Evolutionary conservation across 2,329 filamentous ascomycete species (phyloP).

Genomic region (Cladosporium velox): DNA sequence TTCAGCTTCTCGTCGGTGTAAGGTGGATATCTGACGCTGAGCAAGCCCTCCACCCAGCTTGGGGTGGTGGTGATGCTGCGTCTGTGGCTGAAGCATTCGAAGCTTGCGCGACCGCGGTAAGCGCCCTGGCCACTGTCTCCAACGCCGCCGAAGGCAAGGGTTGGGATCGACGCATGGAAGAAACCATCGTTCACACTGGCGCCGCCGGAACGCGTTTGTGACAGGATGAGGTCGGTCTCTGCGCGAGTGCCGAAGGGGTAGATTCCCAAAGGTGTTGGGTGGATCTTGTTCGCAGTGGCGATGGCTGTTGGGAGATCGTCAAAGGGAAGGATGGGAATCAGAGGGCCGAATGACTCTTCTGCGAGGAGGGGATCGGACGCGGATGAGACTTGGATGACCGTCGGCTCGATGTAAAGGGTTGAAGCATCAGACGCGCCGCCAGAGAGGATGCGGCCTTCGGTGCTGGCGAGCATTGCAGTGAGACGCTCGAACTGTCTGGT

Average conservation of each 20-base stretch:
- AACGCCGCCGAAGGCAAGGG: conserved; percentile 79
- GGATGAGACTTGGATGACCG: conserved; percentile 80
- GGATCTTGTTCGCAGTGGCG: conserved; percentile 73
- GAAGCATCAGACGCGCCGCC: conserved; percentile 81
- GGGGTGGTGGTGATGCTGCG: conserved; percentile 64
- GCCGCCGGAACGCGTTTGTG: conserved; percentile 53
- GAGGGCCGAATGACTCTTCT: conserved; percentile 90
- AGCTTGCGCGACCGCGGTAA: conserved; percentile 76
- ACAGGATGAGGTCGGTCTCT: conserved; percentile 68
- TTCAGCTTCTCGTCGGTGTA: conserved; percentile 57
- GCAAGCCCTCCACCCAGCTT: conserved; percentile 65
- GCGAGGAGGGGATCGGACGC: conserved; percentile 74
- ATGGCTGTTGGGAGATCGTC: conserved; percentile 84
- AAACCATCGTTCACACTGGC: conserved; percentile 59
- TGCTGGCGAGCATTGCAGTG: conserved; percentile 87
- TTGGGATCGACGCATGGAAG: conserved; percentile 70
- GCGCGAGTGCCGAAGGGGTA: conserved; percentile 81
- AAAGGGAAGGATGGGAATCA: conserved; percentile 79
- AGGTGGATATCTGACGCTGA: conserved; percentile 68
- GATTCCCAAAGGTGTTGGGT: conserved; percentile 79
- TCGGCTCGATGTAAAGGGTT: conserved; percentile 85
- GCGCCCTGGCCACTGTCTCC: conserved; percentile 73
- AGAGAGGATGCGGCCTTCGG: conserved; percentile 79
- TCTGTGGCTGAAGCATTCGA: conserved; percentile 67
- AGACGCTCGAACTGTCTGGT: conserved; percentile 75